phyloP scores from a whole-genome alignment of 176 grass and related monocot genomes.

The Phoenix roebelenii region DNA sequence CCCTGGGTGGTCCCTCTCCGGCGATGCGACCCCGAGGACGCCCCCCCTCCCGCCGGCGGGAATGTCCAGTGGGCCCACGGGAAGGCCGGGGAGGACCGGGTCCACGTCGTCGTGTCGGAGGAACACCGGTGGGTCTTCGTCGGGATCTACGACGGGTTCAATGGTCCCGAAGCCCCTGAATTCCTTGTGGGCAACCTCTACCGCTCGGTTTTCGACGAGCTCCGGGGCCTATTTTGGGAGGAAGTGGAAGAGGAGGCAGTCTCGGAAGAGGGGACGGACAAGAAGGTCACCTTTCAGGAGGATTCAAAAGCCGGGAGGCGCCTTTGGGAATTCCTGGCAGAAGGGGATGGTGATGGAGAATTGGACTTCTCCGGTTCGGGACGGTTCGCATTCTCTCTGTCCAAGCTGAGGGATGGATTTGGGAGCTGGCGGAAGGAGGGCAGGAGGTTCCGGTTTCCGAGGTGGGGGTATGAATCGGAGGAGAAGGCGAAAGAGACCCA shows the following conservation, averaged over 20 bases:
- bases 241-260: slow-evolving; percentile 1
- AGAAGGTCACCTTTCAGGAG: slow-evolving; percentile 5
- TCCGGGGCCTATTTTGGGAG: slow-evolving; percentile 72
- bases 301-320: slow-evolving; percentile 18
- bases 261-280: background rate
- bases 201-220: slow-evolving; percentile 48
- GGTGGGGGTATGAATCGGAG: slow-evolving; percentile 33
- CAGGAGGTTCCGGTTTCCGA: slow-evolving; percentile 19
- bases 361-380: slow-evolving; percentile 66
- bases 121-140: slow-evolving; percentile 91
- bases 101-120: slow-evolving; percentile 82
- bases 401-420: slow-evolving; percentile 36
- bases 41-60: slow-evolving; percentile 4
- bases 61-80: slow-evolving; percentile 89
- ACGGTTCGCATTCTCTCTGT: slow-evolving; percentile 61
- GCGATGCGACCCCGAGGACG: background rate
- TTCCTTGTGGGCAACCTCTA: slow-evolving; percentile 81
- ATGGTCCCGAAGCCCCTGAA: slow-evolving; percentile 79
- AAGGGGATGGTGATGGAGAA: slow-evolving; percentile 43
- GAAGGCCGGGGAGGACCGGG: slow-evolving; percentile 75
- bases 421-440: slow-evolving; percentile 18
- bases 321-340: slow-evolving; percentile 73
- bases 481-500: slow-evolving; percentile 32
- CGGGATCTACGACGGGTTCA: slow-evolving; percentile 96
- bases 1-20: slow-evolving; percentile 50